phyloP scores from a whole-genome alignment of 23 red algal species.

The Gracilaria domingensis region DNA sequence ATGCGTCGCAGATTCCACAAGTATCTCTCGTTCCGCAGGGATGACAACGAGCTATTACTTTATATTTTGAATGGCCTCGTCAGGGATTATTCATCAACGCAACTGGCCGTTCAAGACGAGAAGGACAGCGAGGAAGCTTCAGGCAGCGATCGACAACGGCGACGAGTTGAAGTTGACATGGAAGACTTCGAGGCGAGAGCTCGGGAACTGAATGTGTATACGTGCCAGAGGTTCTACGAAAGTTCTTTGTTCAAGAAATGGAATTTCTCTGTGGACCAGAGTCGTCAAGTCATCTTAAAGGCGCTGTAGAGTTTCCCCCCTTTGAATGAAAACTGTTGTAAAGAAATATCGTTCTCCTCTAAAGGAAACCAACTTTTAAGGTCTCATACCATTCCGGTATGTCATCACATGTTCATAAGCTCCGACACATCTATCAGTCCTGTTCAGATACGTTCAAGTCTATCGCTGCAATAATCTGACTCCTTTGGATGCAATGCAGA shows the following conservation, averaged over 20 bases:
- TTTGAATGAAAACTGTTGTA: no score
- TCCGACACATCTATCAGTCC: no score
- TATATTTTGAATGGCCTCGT: slow-evolving; percentile 92
- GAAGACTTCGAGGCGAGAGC: slow-evolving; percentile 95
- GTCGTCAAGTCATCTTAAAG: slow-evolving; percentile 73
- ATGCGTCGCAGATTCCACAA: slow-evolving; percentile 86
- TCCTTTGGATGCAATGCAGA: no score
- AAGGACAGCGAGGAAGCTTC: background rate
- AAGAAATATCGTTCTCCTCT: no score
- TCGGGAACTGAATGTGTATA: slow-evolving; percentile 82
- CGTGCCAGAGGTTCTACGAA: slow-evolving; percentile 76
- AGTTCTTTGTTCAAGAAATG: slow-evolving; percentile 67
- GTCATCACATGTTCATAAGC: no score
- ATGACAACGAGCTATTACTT: slow-evolving; percentile 88
- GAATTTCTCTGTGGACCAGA: slow-evolving; percentile 77
- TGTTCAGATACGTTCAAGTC: no score
- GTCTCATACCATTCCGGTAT: no score
- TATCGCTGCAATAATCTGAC: no score
- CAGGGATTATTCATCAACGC: slow-evolving; percentile 84
- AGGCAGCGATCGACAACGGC: background rate
- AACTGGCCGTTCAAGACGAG: background rate
- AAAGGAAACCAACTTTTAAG: no score
- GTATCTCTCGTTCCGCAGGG: slow-evolving; percentile 83
- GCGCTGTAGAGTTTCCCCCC: slow-evolving; percentile 23
- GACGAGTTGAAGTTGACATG: slow-evolving; percentile 83